Evolutionary conservation across 179 eudicot genomes (phyloP), one percentile per base, ranked within the genome.

Genomic region (Beta lomatogona): DNA sequence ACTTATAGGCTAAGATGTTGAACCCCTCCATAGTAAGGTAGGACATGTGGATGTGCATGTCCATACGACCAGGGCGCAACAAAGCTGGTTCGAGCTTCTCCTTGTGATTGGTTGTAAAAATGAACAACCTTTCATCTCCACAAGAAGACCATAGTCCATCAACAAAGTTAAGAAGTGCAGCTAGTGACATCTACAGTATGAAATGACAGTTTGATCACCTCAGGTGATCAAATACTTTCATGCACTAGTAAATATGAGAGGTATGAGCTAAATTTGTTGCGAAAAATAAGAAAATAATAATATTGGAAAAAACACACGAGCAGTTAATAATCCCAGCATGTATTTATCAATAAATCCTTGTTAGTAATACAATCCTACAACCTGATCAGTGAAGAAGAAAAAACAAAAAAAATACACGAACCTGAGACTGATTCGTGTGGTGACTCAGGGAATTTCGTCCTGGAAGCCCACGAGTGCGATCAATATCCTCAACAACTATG

Each of bases 41-140:
- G 50, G 71, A 41, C 71, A 67, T 67, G 18, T 67, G 71, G 36
- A 67, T 36, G 14, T 68, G 71, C 71, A 67, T 67, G n/a, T 67
- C 71, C 71, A 67, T 67, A 67, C 71, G 71, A 36, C 71, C 71
- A 12, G 71, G 71, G n/a, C 50, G 21, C 65, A 60, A 60, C 65
- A 60, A 60, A 5, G 65, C 65, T 4, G 65, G 65, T 22, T 60
- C 65, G 0, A 60, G 65, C 65, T 2, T 15, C 5, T 67, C 71
- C 71, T 67, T 67, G 45, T 67, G 71, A 67, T 67, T 67, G 0
- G 71, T 41, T 12, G 71, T 67, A 12, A 67, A 67, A 7, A 67
- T 22, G 28, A 60, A 18, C 65, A 60, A 9, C 65, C 65, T 60
- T 22, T 60, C 65, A 60, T 60, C 65, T 60, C 65, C 65, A 60